A percentile compares a stretch with the other conserved stretches of the same genome.
Conservation (phyloP, 1,284 basidiomycete species). For the Termitomyces sp. region DNA sequence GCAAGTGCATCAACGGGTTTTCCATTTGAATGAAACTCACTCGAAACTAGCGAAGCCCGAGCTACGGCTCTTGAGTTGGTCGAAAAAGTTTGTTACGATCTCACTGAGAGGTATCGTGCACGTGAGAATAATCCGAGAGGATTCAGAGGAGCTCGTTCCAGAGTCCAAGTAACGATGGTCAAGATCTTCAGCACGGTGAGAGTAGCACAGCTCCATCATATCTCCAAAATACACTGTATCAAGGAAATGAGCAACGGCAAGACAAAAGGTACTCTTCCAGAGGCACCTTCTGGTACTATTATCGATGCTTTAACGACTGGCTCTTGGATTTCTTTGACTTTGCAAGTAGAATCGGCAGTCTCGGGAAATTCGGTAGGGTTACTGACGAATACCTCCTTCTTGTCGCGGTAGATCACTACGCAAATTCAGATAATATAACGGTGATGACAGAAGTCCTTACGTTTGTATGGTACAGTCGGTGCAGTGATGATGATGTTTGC, state of each 20-base stretch:
- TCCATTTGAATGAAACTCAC: constrained; percentile 70
- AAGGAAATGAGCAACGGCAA: constrained; percentile 1
- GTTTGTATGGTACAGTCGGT: constrained; percentile 89
- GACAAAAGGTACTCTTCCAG: constrained; percentile 1
- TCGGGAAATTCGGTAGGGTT: constrained; percentile 95
- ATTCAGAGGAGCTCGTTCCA: constrained; percentile 36
- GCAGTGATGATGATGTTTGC: constrained; percentile 88
- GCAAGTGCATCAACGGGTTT: constrained; percentile 91
- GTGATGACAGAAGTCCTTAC: constrained; percentile 36
- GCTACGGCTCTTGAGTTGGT: constrained; percentile 84
- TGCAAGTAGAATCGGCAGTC: constrained; percentile 53
- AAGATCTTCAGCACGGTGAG: constrained; percentile 72
- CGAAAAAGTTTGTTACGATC: constrained; percentile 92
- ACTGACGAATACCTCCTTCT: constrained; percentile 66
- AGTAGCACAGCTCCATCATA: constrained; percentile 89
- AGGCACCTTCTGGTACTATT: constrained; percentile 81
- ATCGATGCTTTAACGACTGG: constrained; percentile 89
- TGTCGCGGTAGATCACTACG: constrained; percentile 68
- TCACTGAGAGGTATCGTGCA: constrained; percentile 84
- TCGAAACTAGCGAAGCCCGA: constrained; percentile 93
- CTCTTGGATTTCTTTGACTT: constrained; percentile 77
- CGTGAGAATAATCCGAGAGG: constrained; percentile 71
- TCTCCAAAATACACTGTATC: constrained; percentile 74
- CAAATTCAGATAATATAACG: constrained; percentile 7
- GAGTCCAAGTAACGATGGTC: constrained; percentile 78